Evolutionary conservation across 495 filamentous ascomycete genomes (phyloP), one percentile per base, ranked within the genome.

Genomic region (Staphylotrichum longicolle): DNA sequence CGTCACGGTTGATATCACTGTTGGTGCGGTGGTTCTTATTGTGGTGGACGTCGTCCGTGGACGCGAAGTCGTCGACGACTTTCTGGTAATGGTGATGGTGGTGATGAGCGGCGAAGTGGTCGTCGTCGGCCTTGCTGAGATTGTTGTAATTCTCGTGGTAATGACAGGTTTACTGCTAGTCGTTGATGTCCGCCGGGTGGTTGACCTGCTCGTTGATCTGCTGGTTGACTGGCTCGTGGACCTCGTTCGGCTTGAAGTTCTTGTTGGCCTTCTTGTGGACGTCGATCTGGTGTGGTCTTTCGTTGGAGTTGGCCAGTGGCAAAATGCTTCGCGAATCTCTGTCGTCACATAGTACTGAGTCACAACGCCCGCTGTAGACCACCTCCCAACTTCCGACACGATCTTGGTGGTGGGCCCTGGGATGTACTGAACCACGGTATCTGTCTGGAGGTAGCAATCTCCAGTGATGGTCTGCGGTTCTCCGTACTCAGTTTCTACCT

Each of bases 321-420:
- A 72, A 40, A 63, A 72, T 4, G 65, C 64, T 39, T 63, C 58
- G 20, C 64, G 15, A 8, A 57, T 62, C 8, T 69, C 34, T 12
- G 65, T 72, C 3, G 65, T 68, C 27, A 60, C 48, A 37, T 67
- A 68, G 63, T 69, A 69, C 42, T 69, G 55, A 5, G 69, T 72
- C 3, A 66, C 50, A 8, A 59, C 54, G 30, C 67, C 67, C 6
- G 60, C 55, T 2, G 67, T 69, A 3, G 51, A 62, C 63, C 65
- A 69, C 1, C 69, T 63, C 15, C 53, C 34, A 32, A 66, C 50
- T 0, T 63, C 67, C 2, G 58, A 66, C 32, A 60, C 61, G 10
- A 62, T 53, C n/a, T 62, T 61, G 7, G 67, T 65, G 5, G 63
- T 68, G 0, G 61, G 58, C 12, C 69, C 69, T 5, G 58, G 64